Base-by-base conservation (phyloP, 345 rosid genomes). In the Salix suchowensis region DNA sequence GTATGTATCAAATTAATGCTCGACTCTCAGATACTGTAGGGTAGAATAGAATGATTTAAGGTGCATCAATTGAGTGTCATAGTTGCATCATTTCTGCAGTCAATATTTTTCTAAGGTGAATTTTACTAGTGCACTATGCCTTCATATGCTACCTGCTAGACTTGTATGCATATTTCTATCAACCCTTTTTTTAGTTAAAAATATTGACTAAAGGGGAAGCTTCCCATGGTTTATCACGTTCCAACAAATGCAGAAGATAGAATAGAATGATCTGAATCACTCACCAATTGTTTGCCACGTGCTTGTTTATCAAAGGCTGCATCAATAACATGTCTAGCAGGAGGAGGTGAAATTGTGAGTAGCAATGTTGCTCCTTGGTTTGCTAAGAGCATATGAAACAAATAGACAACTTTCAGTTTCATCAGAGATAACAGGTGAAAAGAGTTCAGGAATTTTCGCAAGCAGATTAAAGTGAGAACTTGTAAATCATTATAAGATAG, bases 281-380 rank as follows among this genome's bases (percentile, higher is more conserved):
- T 87, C 70, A 95, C 98, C 97, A 95, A 85, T 82, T 93, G 98
- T 81, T 79, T 89, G 19, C 98, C 90, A 32, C 61, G 88, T 65
- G 84, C 90, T 48, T 91, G 94, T 80, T 86, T 85, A 81, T 93
- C 88, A 81, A 95, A 95, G n/a, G 97, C 97, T 68, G 86, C 85
- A 80, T 78, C 76, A 73, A 88, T 80, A 65, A 95, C 85, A 79
- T 88, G 90, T 85, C 97, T 88, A 70, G 90, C 97, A 79, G 88
- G 83, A 71, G 91, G 87, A 67, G 89, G 90, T 81, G 88, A 80
- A 82, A 80, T 68, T 34, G 87, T 78, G 67, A 95, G 89, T 55
- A 90, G 85, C 52, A 89, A 82, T 61, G 50, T 82, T n/a, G 97
- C 97, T 79, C 98, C 98, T 76, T 78, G 86, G 42, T 32, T 81